These are phyloP conservation scores for Nemophila menziesii DNA, from an alignment of 257 asterid species.

Conservation along the genomic window DNA sequence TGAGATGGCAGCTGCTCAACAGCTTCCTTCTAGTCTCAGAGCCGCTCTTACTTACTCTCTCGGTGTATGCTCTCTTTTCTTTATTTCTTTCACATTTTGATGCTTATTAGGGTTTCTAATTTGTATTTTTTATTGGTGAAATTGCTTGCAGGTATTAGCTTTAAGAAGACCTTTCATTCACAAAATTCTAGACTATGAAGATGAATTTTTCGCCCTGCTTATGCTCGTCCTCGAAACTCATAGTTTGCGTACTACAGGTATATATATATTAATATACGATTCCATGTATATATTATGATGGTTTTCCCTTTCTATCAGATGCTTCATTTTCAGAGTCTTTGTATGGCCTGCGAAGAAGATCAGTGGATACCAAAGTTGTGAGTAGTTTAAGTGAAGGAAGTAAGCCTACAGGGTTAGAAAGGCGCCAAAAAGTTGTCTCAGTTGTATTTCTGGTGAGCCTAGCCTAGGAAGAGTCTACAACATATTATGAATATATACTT, in stretches of 20 bases:
- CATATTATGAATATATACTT: background rate
- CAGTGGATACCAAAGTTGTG: conserved; percentile 41
- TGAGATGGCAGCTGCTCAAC: conserved; percentile 99
- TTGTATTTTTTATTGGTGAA: background rate
- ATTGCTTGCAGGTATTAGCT: conserved; percentile 64
- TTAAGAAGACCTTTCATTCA: conserved; percentile 85
- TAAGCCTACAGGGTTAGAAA: conserved; percentile 56
- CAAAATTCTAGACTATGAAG: conserved; percentile 88
- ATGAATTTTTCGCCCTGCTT: conserved; percentile 80
- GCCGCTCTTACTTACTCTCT: conserved; percentile 91
- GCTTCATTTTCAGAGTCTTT: conserved; percentile 95
- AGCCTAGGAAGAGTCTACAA: background rate
- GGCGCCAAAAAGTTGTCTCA: conserved; percentile 74
- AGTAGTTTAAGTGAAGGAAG: conserved; percentile 38
- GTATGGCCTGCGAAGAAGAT: conserved; percentile 80
- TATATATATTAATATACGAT: too few species aligned
- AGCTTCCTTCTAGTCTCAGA: conserved; percentile 91
- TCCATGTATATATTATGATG: too few species aligned
- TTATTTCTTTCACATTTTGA: too few species aligned
- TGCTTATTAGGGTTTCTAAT: conserved; percentile 7
- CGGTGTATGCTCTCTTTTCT: too few species aligned
- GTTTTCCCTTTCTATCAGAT: too few species aligned
- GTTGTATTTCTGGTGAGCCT: conserved; percentile 75
- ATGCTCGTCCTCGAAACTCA: conserved; percentile 92
- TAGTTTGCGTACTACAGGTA: conserved; percentile 84